Base-by-base conservation (phyloP, 495 filamentous ascomycete genomes). In the Tuber umbilicatum region DNA sequence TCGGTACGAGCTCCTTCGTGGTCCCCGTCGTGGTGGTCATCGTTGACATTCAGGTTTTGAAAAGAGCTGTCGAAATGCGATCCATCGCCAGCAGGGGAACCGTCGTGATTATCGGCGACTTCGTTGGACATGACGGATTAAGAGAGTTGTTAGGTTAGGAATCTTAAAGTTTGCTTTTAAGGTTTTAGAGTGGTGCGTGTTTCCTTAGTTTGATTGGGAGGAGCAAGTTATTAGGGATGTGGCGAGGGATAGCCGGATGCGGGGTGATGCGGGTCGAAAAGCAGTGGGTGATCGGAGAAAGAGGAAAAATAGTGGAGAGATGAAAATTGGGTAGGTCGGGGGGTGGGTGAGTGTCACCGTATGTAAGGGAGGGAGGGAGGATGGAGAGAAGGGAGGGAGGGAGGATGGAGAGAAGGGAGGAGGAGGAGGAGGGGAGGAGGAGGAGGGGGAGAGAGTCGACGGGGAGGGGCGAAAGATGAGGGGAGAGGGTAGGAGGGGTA, bases 1-100 rank as follows among this genome's bases (percentile, higher is more conserved):
- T 99, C 96, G 47, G 94, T 97, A 67, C 71, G 85, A 23, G 75
- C 78, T 39, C 76, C 81, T 43, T 79, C 79, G 21, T 84, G 79
- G n/a, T 80, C 82, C 10, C 73, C 76, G 38, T 71, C 78, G 55
- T 78, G 79, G 47, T 81, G 76, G 31, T 78, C 75, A 43, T 83
- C 83, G 38, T 79, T 79, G 60, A 84, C 72, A 69, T 78, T 78
- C 37, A 84, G 72, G 50, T 80, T 80, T 70, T 80, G 79, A 69
- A 84, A 84, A 21, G 82, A 81, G 68, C 73, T 78, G 39, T 78
- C 78, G 72, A 84, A 79, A n/a, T 75, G 73, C 41, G 81, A 77
- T 42, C 79, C 71, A 70, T 82, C 83, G 42, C 73, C 82, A 77
- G 73, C 68, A 38, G 74, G 50, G 21, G 77, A 67, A 60, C 50